Percentiles rank a stretch among this genome's conserved stretches.
Conservation (phyloP, 495 filamentous ascomycete species). For the Darksidea phi region DNA sequence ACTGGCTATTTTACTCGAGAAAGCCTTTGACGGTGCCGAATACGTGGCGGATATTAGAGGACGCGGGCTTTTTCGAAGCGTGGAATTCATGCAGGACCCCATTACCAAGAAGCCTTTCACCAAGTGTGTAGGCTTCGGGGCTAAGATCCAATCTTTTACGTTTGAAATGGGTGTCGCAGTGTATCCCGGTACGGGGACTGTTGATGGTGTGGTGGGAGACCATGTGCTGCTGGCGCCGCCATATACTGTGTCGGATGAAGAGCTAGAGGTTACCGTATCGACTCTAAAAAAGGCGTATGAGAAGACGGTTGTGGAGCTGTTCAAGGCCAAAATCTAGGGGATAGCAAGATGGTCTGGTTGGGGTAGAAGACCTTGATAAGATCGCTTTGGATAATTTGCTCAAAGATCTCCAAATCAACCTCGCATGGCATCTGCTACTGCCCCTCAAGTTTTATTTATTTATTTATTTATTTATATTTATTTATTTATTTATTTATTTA, state of each 20-base stretch:
- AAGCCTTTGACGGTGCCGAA: constrained; percentile 45
- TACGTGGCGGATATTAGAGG: constrained; percentile 66
- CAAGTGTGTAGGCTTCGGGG: constrained; percentile 36
- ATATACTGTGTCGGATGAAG: constrained; percentile 53
- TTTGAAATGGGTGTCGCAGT: constrained; percentile 36
- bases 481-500: no score
- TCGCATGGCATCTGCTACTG: no score
- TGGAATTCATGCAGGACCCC: constrained; percentile 48
- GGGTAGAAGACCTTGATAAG: no score
- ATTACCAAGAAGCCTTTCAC: constrained; percentile 12
- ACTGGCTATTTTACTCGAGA: constrained; percentile 39
- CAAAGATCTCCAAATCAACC: no score
- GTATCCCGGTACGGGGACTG: constrained; percentile 59
- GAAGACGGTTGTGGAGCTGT: no score
- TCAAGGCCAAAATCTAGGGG: no score
- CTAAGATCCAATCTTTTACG: constrained; percentile 55
- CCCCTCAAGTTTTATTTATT: no score
- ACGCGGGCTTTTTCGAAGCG: constrained; percentile 63
- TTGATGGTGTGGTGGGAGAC: constrained; percentile 66
- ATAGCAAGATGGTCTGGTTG: no score
- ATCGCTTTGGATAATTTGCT: no score
- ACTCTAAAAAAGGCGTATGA: no score
- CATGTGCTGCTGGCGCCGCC: constrained; percentile 73
- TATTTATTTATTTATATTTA: no score
- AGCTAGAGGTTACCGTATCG: not conserved